Evolutionary conservation across 306 rosid species (phyloP), one percentile per base, ranked within the genome.

Genomic region (Cajanus cajan): DNA sequence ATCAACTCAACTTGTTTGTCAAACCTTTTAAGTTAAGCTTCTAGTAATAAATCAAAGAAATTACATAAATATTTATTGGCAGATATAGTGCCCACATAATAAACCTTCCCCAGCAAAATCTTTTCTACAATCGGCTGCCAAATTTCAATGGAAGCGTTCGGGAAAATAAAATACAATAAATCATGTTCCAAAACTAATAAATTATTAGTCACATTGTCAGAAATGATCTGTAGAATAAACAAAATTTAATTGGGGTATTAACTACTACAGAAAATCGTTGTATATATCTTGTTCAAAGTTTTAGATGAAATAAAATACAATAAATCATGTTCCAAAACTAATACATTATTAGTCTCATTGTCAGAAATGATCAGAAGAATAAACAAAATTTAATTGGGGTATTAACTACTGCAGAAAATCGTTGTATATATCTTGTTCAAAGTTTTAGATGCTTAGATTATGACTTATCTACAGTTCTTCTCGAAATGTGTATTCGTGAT

Each of bases 51-150:
- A 70, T 57, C 54, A 52, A 78, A 19, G 41, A 41, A 58, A 18
- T 2, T 16, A 2, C 4, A 5, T 6, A 19, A 71, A 58, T 24
- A 10, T n/a, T 45, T 47, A 68, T 70, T 13, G 37, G 24, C 8
- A 22, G 14, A 48, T 43, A 15, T 9, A 37, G 78, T 39, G 66
- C n/a, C 73, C 9, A 25, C 55, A 34, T 22, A 24, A 79, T 79
- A 79, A 70, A 58, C 71, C 82, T 79, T 45, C 71, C 71, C 71
- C 68, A 39, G 10, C n/a, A n/a, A n/a, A 52, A 21, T 51, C 31
- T 21, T 51, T 8, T 66, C 22, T n/a, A 76, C 16, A 39, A 5
- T 61, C 9, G 16, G 67, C 3, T 61, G 57, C 78, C 28, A 74
- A 21, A 8, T 74, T 74, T 58, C 48, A 25, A 11, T 18, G 41